These are phyloP conservation scores for Fusarium palustre DNA, from an alignment of 2,329 filamentous ascomycete species.

Conservation along the genomic window DNA sequence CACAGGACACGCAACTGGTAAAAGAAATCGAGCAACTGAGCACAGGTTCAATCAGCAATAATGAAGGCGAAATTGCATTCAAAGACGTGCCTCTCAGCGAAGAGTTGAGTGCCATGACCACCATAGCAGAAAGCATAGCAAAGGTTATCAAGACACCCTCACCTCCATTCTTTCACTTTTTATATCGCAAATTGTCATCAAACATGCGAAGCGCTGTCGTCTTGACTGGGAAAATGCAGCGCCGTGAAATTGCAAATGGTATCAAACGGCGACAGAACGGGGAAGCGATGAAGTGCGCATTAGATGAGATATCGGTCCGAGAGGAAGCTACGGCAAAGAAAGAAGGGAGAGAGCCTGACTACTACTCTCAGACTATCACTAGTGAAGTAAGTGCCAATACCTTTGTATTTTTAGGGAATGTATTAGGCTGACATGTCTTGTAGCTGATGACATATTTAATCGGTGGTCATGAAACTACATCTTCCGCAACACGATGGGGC, in stretches of 20 bases:
- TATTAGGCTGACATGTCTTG: rapidly evolving
- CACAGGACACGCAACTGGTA: conserved; percentile 13
- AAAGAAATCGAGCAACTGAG: conserved; percentile 18
- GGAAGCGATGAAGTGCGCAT: conserved; percentile 20
- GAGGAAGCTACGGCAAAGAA: conserved; percentile 28
- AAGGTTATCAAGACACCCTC: conserved; percentile 24
- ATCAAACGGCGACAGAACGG: conserved; percentile 16
- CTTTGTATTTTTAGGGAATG: rapidly evolving
- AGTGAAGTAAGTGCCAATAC: conserved; percentile 13
- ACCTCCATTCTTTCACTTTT: conserved; percentile 13
- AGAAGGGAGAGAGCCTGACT: conserved; percentile 19
- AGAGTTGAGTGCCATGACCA: conserved; percentile 13
- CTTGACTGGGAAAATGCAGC: not conserved
- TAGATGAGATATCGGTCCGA: conserved; percentile 26
- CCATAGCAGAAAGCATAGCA: conserved; percentile 8
- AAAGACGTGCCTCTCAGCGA: conserved; percentile 10
- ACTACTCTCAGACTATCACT: conserved; percentile 19
- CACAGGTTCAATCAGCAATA: rapidly evolving
- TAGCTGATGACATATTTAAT: conserved; percentile 30
- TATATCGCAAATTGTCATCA: conserved; percentile 10
- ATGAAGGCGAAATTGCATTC: not conserved
- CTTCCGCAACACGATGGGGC: conserved; percentile 25
- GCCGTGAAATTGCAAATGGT: conserved; percentile 10
- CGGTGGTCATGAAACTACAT: conserved; percentile 33
- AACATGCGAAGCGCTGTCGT: conserved; percentile 3